Percentiles rank a stretch among this genome's conserved stretches.
Conservation (phyloP, 441 rosid genomes). For the Bruguiera hainesii region DNA sequence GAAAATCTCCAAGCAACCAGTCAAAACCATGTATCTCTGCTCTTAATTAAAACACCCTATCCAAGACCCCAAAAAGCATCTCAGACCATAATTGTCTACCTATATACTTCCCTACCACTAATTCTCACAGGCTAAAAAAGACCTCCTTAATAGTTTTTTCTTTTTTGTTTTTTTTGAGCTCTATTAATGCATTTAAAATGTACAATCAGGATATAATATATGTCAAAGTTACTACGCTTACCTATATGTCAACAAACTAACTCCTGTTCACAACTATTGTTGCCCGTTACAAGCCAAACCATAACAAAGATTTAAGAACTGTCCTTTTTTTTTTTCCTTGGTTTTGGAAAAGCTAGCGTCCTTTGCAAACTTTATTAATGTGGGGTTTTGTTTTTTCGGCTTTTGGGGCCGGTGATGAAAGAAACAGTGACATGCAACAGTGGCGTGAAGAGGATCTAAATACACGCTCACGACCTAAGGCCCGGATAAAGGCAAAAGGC, state of each 20-base stretch:
- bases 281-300: background rate
- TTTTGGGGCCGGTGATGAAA: background rate
- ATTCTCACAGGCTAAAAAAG: background rate
- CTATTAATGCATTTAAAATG: too few relatives aligned
- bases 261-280: too few relatives aligned
- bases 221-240: too few relatives aligned
- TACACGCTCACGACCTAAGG: constrained; percentile 17
- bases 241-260: too few relatives aligned
- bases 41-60: background rate
- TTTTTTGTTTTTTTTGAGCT: too few relatives aligned
- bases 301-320: background rate
- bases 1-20: background rate
- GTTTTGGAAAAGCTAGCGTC: constrained; percentile 4
- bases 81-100: constrained; percentile 18
- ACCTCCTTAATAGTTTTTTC: background rate
- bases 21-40: constrained; percentile 2
- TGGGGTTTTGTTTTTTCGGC: background rate
- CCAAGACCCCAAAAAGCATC: too few relatives aligned
- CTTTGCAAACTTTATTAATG: constrained; percentile 18
- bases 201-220: too few relatives aligned
- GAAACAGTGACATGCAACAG: constrained; percentile 11
- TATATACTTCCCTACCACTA: background rate
- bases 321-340: background rate
- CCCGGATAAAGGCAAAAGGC: background rate
- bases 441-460: constrained; percentile 24